phyloP scores from a whole-genome alignment of 306 rosid species.

The Prunus padus region DNA sequence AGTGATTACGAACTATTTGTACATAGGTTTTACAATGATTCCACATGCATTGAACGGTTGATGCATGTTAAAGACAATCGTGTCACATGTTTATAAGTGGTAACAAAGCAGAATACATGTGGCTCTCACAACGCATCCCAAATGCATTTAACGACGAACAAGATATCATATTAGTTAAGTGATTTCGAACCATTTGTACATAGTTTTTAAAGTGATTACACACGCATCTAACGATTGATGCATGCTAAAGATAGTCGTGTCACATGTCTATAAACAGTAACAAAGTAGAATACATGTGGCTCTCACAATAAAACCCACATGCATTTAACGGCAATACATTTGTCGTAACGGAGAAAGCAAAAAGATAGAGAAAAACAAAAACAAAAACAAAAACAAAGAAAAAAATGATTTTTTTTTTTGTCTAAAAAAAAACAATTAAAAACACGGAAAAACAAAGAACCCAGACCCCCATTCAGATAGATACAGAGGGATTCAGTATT shows the following conservation, averaged over 20 bases:
- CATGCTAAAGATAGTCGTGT: too few relatives aligned
- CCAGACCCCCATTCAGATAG: not conserved
- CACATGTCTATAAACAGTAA: too few relatives aligned
- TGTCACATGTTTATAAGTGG: too few relatives aligned
- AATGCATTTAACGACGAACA: too few relatives aligned
- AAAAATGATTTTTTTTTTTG: not conserved
- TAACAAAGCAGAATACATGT: too few relatives aligned
- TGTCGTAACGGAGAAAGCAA: not conserved
- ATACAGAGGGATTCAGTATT: not conserved
- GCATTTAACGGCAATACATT: not conserved
- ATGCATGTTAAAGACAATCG: not conserved
- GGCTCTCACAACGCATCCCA: too few relatives aligned
- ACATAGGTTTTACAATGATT: not conserved
- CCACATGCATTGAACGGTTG: not conserved
- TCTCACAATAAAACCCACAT: accelerated
- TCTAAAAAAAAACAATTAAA: not conserved
- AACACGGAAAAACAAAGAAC: not conserved
- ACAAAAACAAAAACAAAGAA: not conserved
- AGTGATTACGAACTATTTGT: not conserved
- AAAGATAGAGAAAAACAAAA: not conserved
- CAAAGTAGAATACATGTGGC: too few relatives aligned
- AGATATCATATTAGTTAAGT: too few relatives aligned
- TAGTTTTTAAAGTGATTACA: too few relatives aligned
- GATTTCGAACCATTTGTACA: too few relatives aligned
- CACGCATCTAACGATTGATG: too few relatives aligned